Evolutionary conservation across 345 rosid genomes (phyloP), one percentile per base, ranked within the genome.

Genomic region (Brassica carinata): DNA sequence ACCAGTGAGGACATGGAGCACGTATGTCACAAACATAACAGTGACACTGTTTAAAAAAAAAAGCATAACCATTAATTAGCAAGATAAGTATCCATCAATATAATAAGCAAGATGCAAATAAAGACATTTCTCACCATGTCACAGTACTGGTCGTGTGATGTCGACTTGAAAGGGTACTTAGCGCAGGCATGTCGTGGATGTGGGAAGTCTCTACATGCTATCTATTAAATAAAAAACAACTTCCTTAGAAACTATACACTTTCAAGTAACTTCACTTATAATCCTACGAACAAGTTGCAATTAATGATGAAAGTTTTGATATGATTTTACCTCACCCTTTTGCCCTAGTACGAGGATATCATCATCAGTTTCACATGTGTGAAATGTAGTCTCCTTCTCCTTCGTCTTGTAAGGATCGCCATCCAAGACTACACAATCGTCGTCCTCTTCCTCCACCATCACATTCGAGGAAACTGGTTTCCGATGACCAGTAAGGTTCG

Each of bases 161-260:
- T 87, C 9, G 88, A 87, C 63, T 83, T 65, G 87, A 94, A 94
- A 11, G 85, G 83, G 82, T 81, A 92, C 75, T 81, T 85, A 67
- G 84, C 91, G 53, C 98, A 94, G 17, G 82, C 85, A 81, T 94
- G 96, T 5, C 98, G 87, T 23, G 96, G 82, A 80, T 94, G 98
- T 63, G 98, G 97, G 36, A 81, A 94, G 80, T 94, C 96, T 75
- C 97, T 86, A 80, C 96, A 94, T 6, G 97, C 98, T 84, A 94
- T 68, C 98, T 94, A 85, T 80, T n/a, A 72, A 9, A 64, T 26
- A 26, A 62, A 26, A 6, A 62, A 3, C 9, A 10, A 3, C 17
- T 64, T 1, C 0, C 55, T 63, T 31, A 14, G 45, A 62, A 6
- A n/a, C 17, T 33, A 70, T 33, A 74, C 43, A 74, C 64, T 51